Base-by-base conservation (phyloP, 371 early-diverging fungal genomes). In the Dichotomocladium elegans region DNA sequence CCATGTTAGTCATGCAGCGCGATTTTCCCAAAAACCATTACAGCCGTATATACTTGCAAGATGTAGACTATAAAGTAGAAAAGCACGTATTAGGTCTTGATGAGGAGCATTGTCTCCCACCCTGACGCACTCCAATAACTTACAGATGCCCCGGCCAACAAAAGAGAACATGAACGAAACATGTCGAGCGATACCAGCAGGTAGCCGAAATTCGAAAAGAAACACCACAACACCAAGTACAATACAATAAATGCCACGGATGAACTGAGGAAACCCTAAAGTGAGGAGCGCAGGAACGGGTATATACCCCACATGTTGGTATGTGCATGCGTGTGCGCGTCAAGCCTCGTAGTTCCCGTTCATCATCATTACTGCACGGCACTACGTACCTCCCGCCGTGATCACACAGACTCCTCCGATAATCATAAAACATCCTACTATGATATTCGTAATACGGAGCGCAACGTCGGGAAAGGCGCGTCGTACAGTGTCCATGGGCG, bases 211-310 rank as follows among this genome's bases (percentile, higher is more conserved):
- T 35, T 74, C 74, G 44, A 74, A 74, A 10, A 74, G 7, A 15
- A 57, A 51, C 11, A 67, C 66, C 53, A 74, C 66, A 10, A 70
- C 52, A 47, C 74, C 74, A 50, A 74, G 68, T 0, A 70, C 35
- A 59, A 72, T 66, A 51, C 66, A 66, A 48, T 64, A 73, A 17
- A 73, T 73, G 22, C 74, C 74, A 41, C 67, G 74, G 28, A 73
- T 67, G 42, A 73, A 69, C 24, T 69, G 62, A 2, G 74, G 74
- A 33, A 73, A 73, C 9, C 70, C 72, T 71, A 41, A n/a, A n/a
- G n/a, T n/a, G n/a, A n/a, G n/a, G n/a, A n/a, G n/a, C n/a, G n/a
- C n/a, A n/a, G n/a, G n/a, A n/a, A n/a, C n/a, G n/a, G n/a, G n/a
- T n/a, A n/a, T n/a, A n/a, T n/a, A n/a, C n/a, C n/a, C n/a, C n/a